Base-by-base conservation (phyloP, 2,329 filamentous ascomycete species). In the Talaromyces sp. region DNA sequence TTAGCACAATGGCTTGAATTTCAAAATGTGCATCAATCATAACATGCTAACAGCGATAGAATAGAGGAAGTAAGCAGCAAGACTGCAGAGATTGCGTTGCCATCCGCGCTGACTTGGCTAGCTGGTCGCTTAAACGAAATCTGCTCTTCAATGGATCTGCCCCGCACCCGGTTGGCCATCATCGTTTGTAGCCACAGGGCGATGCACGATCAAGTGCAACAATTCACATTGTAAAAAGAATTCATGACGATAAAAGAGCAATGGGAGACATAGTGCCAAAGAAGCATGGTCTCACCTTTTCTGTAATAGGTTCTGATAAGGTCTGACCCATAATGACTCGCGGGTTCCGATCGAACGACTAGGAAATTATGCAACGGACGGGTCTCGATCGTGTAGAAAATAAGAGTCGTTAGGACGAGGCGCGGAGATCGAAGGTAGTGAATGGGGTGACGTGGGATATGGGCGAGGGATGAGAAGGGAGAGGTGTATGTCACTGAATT, bases 221-320 rank as follows among this genome's bases (percentile, higher is more conserved):
- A 19, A 56, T 17, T 6, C 37, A 33, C 19, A n/a, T 15, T 13
- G 39, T 15, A 17, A 35, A 31, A 41, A 31, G 13, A 46, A 15
- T n/a, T 19, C n/a, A 25, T 7, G 9, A 9, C 21, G 36, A 39
- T 33, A 25, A 22, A 25, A 31, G 41, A 48, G 11, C 41, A 63
- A 60, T 56, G 40, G 45, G 8, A 21, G 61, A 57, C 55, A 59
- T 57, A 51, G 60, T 61, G 77, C 35, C 41, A 57, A 62, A 35
- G 56, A 53, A 59, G 51, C 25, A 28, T 7, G 57, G 50, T 67
- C 84, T 75, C 84, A 99, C 94, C 92, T 99, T 99, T 75, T 97
- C 94, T 76, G 96, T 89, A 72, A 99, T 92, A 71, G 94, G 94
- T 83, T 99, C 94, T 71, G 93, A 97, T 73, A 99, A 87, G 77